A percentile compares a stretch with the other conserved stretches of the same genome.
Evolutionary conservation across 2,329 filamentous ascomycete species (phyloP).

Genomic region (Fusarium pseudocircinatum): DNA sequence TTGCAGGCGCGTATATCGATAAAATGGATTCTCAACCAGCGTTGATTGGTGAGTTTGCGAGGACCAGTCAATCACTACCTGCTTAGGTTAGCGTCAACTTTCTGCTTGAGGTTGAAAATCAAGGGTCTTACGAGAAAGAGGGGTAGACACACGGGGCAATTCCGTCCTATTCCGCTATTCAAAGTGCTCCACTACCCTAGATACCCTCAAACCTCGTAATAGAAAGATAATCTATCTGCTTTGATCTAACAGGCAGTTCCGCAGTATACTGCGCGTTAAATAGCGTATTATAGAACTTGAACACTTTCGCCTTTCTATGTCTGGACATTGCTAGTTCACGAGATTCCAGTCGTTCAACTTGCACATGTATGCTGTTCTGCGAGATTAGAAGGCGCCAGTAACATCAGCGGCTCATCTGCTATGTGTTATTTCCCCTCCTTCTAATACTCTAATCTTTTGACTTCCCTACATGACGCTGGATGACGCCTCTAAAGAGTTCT

Average conservation of each 20-base stretch:
- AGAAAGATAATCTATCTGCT: neutral
- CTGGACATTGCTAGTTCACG: neutral
- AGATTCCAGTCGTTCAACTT: neutral
- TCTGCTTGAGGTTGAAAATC: conserved; percentile 1
- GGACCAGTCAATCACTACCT: neutral
- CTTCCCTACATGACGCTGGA: neutral
- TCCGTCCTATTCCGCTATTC: neutral
- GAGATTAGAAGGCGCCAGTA: rapidly evolving
- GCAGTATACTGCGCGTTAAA: neutral
- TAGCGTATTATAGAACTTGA: rapidly evolving
- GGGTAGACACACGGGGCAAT: neutral
- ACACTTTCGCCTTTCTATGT: neutral
- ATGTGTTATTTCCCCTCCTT: rapidly evolving
- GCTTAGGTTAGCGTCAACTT: neutral
- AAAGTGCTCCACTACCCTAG: neutral
- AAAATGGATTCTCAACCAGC: neutral
- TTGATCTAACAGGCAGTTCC: neutral
- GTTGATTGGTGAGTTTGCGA: no score
- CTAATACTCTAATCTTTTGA: no score
- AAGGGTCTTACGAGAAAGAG: no score
- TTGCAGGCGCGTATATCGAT: neutral
- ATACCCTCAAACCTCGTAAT: no score
- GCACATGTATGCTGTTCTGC: neutral
- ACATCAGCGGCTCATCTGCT: no score
- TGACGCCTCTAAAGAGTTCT: no score